These are phyloP conservation scores for Astrothelium macrocarpum DNA, from an alignment of 495 filamentous ascomycete species.

Conservation along the genomic window DNA sequence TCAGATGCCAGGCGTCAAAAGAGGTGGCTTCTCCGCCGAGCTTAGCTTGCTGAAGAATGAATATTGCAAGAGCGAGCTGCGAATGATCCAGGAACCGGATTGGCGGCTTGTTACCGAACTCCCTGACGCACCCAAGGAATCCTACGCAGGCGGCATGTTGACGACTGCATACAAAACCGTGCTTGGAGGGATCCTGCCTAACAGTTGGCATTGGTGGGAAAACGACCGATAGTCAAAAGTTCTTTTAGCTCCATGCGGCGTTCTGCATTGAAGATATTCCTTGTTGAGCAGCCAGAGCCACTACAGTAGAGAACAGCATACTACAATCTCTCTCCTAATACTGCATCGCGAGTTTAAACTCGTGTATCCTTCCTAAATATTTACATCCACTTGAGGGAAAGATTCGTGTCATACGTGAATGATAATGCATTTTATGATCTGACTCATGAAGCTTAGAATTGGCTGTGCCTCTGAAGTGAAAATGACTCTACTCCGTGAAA, in stretches of 20 bases:
- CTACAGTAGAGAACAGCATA: background rate
- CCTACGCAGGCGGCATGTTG: background rate
- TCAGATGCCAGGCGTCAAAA: background rate
- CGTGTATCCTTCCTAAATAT: background rate
- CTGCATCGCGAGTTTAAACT: background rate
- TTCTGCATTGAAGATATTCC: background rate
- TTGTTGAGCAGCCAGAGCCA: background rate
- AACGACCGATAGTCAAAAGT: background rate
- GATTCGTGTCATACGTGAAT: too few species aligned
- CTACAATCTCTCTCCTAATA: background rate
- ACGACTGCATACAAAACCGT: background rate
- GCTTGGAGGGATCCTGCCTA: background rate
- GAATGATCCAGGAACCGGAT: background rate
- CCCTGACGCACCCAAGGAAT: background rate
- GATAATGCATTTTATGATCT: too few species aligned
- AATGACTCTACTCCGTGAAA: too few species aligned
- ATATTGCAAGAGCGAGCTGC: background rate
- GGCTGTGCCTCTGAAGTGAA: too few species aligned
- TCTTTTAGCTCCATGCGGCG: background rate
- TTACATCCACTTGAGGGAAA: too few species aligned
- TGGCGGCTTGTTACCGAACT: background rate
- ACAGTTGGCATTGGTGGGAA: background rate
- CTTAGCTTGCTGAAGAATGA: background rate
- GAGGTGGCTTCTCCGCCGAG: background rate
- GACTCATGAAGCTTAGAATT: too few species aligned